phyloP scores from a whole-genome alignment of 352 stramenopile genomes.

The Phytopythium oedochilum region DNA sequence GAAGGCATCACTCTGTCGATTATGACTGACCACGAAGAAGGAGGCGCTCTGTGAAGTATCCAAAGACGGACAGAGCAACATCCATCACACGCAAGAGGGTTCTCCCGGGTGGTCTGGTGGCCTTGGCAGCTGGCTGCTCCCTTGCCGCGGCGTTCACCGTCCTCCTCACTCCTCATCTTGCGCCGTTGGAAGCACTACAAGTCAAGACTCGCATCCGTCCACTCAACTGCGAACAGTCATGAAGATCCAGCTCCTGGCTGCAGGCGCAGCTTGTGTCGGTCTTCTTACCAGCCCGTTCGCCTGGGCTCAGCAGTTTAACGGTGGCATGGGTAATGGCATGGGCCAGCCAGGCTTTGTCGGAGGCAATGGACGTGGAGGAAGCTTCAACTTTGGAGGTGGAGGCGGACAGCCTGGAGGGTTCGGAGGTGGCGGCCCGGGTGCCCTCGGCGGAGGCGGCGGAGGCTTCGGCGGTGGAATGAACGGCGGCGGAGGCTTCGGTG shows the following conservation, averaged over 20 bases:
- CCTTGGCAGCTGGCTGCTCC: no score
- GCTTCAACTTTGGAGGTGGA: background rate
- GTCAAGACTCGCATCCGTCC: background rate
- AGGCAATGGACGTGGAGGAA: background rate
- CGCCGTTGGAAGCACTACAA: background rate
- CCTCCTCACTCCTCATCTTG: background rate
- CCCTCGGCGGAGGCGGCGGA: background rate
- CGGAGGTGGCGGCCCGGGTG: background rate
- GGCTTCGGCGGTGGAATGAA: background rate
- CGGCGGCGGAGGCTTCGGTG: background rate
- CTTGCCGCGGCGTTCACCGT: no score
- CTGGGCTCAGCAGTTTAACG: background rate
- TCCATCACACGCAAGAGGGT: background rate
- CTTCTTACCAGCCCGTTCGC: background rate
- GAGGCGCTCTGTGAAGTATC: no score
- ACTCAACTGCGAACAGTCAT: background rate
- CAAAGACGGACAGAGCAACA: no score
- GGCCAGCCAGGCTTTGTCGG: background rate
- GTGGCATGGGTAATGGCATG: background rate
- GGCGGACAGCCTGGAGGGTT: background rate
- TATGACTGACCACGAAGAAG: no score
- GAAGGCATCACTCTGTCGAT: background rate
- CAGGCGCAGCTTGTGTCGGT: background rate
- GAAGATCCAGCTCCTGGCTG: background rate
- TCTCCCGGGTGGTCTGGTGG: no score